Evolutionary conservation across 2,329 filamentous ascomycete genomes (phyloP), one percentile per base, ranked within the genome.

Genomic region (Aureobasidium leucospermi): DNA sequence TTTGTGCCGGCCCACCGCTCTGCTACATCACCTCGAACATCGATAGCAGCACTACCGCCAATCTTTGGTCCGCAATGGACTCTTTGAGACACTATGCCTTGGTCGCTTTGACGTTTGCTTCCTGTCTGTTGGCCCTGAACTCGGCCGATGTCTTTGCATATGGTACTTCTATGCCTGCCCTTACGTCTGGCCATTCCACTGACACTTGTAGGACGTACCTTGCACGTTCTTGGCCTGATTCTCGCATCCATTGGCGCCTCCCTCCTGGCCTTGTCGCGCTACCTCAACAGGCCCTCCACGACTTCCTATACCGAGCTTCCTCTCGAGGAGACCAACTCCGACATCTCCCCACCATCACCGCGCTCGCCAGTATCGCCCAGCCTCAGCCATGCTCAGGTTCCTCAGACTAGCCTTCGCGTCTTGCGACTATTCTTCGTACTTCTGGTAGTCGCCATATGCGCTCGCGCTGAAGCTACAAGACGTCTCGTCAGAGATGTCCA

Each of bases 141-240:
- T 31, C 47, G 8, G 48, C 43, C n/a, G n/a, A 47, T 9, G 55
- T 41, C 34, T 48, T 58, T 31, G 43, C 55, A 32, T 58, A 58
- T 41, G 55, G 55, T 58, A 58, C 7, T 7, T 23, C 2, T n/a
- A 3, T 13, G n/a, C 19, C 16, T 10, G 19, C 7, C 34, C 10
- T 2, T 7, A 9, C 6, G 32, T 6, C 6, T 6, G 2, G 23
- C n/a, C 23, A 39, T n/a, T n/a, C 36, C 10, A 31, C 55, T 58
- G 6, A 58, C 36, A 15, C 4, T 10, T 28, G 7, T 6, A 61
- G 59, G 53, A 11, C 52, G 53, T 51, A 78, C 79, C 4, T 63
- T 78, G 13, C 76, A 76, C 63, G 73, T 76, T 6, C 67, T 71
- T 16, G 69, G 76, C 39, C 63, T 77, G 4, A 66, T 73, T 23